Percentiles rank a stretch among this genome's conserved stretches.
Conservation (phyloP, 768 basidiomycete species). For the Mycena alexandri region DNA sequence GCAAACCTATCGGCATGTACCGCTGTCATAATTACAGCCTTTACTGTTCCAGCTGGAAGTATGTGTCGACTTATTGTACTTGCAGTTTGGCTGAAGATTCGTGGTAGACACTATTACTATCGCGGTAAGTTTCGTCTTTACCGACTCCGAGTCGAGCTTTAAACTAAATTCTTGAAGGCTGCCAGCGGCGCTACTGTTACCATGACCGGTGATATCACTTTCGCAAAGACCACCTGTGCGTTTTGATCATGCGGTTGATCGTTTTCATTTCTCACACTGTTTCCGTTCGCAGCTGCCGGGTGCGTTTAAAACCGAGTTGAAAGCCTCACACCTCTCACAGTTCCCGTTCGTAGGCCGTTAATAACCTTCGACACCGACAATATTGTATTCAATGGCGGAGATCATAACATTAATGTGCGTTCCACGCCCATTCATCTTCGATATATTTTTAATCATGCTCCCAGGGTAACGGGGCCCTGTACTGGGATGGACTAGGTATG, state of each 20-base stretch:
- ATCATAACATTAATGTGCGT: constrained; percentile 30
- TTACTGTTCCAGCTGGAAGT: constrained; percentile 32
- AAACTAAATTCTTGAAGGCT: constrained; percentile 38
- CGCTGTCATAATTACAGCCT: constrained; percentile 37
- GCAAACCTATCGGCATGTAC: constrained; percentile 37
- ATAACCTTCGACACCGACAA: constrained; percentile 31
- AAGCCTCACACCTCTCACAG: neutral
- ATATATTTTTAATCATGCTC: neutral
- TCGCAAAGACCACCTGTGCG: constrained; percentile 34
- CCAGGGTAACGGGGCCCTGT: constrained; percentile 33
- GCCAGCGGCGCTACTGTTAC: constrained; percentile 48
- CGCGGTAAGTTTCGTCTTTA: neutral
- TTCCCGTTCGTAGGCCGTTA: constrained; percentile 21
- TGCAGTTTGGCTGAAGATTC: neutral
- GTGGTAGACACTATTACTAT: constrained; percentile 20
- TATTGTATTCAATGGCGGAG: constrained; percentile 34
- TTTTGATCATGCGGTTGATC: no score
- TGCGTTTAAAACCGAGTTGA: neutral
- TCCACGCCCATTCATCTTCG: neutral
- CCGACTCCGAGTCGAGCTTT: neutral
- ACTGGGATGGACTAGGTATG: constrained; percentile 35
- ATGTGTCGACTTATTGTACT: neutral
- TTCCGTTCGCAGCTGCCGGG: constrained; percentile 26
- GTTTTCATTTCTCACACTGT: neutral
- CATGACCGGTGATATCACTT: constrained; percentile 36